These are phyloP conservation scores for Sechiopsis laciniata DNA, from an alignment of 306 rosid species.

Conservation along the genomic window DNA sequence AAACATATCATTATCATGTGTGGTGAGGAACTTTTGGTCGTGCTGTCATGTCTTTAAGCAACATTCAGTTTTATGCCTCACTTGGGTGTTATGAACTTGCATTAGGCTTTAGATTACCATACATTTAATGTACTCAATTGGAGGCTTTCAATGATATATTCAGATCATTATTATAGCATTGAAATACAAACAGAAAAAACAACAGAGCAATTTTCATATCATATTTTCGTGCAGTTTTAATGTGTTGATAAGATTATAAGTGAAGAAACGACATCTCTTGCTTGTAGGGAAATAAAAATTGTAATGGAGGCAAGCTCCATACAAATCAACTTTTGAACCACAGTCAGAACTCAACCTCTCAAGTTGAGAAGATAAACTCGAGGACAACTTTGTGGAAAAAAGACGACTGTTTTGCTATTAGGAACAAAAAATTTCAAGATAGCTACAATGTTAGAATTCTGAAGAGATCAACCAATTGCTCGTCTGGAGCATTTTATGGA, in stretches of 20 bases:
- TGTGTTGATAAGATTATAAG: conserved; percentile 6
- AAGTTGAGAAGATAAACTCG: conserved; percentile 31
- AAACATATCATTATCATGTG: background rate
- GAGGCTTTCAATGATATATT: background rate
- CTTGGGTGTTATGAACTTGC: background rate
- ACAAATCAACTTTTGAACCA: conserved; percentile 4
- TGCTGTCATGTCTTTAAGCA: background rate
- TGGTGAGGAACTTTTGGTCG: background rate
- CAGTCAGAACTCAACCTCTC: conserved; percentile 26
- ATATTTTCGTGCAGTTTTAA: conserved; percentile 3
- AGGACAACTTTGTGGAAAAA: conserved; percentile 35
- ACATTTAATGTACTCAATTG: background rate
- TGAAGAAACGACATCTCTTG: background rate
- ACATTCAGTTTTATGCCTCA: background rate
- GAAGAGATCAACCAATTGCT: conserved; percentile 28
- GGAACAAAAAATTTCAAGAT: conserved; percentile 1
- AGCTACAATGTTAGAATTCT: background rate
- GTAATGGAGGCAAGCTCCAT: background rate
- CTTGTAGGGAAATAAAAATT: conserved; percentile 12
- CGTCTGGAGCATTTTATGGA: conserved; percentile 45
- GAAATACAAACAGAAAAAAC: background rate
- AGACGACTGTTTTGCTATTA: conserved; percentile 2
- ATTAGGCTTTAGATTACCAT: conserved; percentile 17
- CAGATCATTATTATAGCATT: background rate
- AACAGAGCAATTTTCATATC: too few species aligned